These are phyloP conservation scores for Trypanosoma congolense DNA, from an alignment of 208 protist genomes.

Conservation along the genomic window DNA sequence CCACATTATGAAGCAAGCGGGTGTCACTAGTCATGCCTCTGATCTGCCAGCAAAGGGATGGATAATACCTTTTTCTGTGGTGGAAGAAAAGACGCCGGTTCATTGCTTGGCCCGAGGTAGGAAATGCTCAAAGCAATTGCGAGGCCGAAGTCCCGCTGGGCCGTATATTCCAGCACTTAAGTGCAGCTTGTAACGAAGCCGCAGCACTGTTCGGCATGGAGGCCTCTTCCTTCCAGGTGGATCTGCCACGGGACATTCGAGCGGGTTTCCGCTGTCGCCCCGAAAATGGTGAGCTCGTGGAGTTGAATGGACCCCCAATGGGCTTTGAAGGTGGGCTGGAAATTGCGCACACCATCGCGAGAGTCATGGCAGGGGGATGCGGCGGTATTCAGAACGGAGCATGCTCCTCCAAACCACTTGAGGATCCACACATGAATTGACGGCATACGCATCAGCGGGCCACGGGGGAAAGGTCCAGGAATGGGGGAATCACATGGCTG, in stretches of 20 bases:
- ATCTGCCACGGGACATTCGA: neutral
- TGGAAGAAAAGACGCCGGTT: slow-evolving; percentile 6
- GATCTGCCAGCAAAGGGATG: neutral
- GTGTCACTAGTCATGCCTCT: slow-evolving; percentile 3
- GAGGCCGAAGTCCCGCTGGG: neutral
- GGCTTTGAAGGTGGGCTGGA: neutral
- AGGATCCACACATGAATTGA: slow-evolving; percentile 3
- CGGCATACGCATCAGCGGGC: neutral
- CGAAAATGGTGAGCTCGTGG: slow-evolving; percentile 4
- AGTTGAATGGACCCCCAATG: slow-evolving; percentile 3
- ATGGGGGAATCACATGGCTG: neutral
- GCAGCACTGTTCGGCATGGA: neutral
- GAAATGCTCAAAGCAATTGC: slow-evolving; percentile 1
- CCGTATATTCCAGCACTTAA: slow-evolving; percentile 1
- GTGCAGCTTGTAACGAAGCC: slow-evolving; percentile 5
- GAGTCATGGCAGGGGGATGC: slow-evolving; percentile 1
- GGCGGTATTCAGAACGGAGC: neutral
- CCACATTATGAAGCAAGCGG: neutral
- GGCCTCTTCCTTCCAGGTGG: slow-evolving; percentile 1
- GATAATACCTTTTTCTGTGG: slow-evolving; percentile 1
- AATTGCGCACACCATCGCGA: slow-evolving; percentile 9
- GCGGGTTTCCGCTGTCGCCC: slow-evolving; percentile 3
- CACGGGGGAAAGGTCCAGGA: neutral
- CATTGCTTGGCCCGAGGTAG: slow-evolving; percentile 4
- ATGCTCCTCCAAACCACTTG: neutral